These are phyloP conservation scores for Meyerozyma guilliermondii DNA, from an alignment of 1,139 yeast species.

Conservation along the genomic window DNA sequence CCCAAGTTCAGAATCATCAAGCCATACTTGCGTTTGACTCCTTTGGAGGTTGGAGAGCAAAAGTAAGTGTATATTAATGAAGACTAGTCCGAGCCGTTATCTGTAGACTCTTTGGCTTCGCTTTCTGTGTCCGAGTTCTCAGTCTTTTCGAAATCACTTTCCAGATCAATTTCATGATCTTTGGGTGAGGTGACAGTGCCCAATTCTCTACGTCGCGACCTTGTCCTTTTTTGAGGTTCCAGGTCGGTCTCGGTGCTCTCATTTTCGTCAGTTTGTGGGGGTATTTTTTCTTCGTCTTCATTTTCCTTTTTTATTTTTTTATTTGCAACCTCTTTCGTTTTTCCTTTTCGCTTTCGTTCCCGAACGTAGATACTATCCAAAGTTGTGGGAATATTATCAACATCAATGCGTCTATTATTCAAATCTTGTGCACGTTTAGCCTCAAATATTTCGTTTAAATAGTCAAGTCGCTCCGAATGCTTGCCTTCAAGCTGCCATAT, in stretches of 20 bases:
- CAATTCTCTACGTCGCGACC: neutral
- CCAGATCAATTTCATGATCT: neutral
- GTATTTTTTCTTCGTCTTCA: neutral
- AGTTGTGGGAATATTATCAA: constrained; percentile 15
- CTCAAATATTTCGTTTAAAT: constrained; percentile 19
- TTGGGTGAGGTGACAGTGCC: neutral
- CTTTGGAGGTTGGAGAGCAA: constrained; percentile 16
- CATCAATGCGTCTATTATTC: constrained; percentile 15
- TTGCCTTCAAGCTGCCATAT: constrained; percentile 26
- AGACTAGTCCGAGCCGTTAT: neutral
- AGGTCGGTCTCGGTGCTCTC: too few relatives aligned
- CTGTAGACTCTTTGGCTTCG: neutral
- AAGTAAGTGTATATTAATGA: constrained; percentile 2
- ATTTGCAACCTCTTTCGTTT: neutral
- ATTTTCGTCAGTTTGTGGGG: too few relatives aligned
- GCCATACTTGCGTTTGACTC: constrained; percentile 64
- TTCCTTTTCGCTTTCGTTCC: neutral
- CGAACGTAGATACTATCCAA: constrained; percentile 8
- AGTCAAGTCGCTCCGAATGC: constrained; percentile 9
- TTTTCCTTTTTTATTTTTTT: neutral
- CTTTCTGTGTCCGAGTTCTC: neutral
- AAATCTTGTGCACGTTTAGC: constrained; percentile 15
- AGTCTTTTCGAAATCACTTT: neutral
- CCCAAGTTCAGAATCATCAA: constrained; percentile 73
- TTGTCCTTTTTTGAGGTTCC: neutral